Evolutionary conservation across 768 basidiomycete species (phyloP), one percentile per base, ranked within the genome.

Genomic region (Termitomyces sp.): DNA sequence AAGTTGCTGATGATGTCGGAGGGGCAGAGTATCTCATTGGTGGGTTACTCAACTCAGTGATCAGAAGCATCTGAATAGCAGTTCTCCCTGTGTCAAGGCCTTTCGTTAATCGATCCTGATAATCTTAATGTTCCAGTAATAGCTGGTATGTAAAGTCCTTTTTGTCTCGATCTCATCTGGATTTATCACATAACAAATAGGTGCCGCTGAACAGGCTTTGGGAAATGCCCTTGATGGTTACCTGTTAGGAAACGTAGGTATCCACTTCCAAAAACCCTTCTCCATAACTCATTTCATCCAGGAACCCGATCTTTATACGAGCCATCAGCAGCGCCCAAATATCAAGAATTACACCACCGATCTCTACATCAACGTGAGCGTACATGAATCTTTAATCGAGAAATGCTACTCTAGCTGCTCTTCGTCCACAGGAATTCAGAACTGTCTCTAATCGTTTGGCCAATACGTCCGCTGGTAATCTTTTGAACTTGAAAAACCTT

Each of bases 241-340:
- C 62, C 64, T 84, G 2, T 68, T 84, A 6, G 83, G 83, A 57
- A 85, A 85, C 68, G 82, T 81, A 61, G 3, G 39, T 38, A 32
- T 59, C 64, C 15, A n/a, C 4, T 42, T 44, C 45, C 33, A 20
- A 42, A 42, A 24, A 15, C 7, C 55, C 36, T 52, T 24, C 28
- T 24, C 33, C 15, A 5, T 35, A 18, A 32, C 28, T 46, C 24
- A 55, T 42, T 42, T 33, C 32, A 6, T 57, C 24, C 61, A 82
- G 81, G 83, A 84, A 69, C 88, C 88, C 44, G 88, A 90, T 73
- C 75, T 88, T 56, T 89, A 84, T 66, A 72, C 76, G 0, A 52
- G 44, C 4, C 83, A 84, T 60, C 68, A 70, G 1, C 62, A 79
- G 60, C 74, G 82, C 35, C 76, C 79, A 1, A 67, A 69, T 39